phyloP scores from a whole-genome alignment of 768 basidiomycete genomes.

The Amanita polypyramis region DNA sequence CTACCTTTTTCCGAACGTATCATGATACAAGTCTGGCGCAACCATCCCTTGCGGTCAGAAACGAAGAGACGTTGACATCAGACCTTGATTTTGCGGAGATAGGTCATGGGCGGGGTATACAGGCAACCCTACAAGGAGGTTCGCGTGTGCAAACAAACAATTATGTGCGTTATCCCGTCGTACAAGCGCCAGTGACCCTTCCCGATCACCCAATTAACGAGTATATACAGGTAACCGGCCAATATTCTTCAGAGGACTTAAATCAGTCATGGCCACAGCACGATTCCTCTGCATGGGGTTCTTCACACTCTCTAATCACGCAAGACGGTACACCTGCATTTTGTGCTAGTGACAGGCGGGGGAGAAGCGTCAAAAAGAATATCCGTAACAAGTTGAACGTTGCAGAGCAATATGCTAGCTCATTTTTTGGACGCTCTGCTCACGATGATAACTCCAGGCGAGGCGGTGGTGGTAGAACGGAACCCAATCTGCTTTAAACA shows the following conservation, averaged over 20 bases:
- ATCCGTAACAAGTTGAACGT: slow-evolving; percentile 58
- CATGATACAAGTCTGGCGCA: slow-evolving; percentile 28
- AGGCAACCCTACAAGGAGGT: slow-evolving; percentile 11
- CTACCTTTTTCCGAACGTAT: slow-evolving; percentile 50
- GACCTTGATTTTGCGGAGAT: slow-evolving; percentile 71
- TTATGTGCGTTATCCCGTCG: background rate
- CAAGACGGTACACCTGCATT: slow-evolving; percentile 13
- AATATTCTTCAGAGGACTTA: background rate
- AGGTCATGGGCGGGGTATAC: slow-evolving; percentile 56
- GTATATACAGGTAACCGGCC: background rate
- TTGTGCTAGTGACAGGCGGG: slow-evolving; percentile 33
- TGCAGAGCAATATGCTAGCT: slow-evolving; percentile 60
- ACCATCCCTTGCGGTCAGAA: slow-evolving; percentile 17
- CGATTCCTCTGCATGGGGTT: background rate
- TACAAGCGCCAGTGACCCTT: background rate
- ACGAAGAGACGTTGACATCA: slow-evolving; percentile 54
- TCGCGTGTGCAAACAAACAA: background rate
- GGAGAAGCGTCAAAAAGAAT: slow-evolving; percentile 53
- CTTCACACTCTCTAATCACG: slow-evolving; percentile 10
- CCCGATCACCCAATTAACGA: background rate
- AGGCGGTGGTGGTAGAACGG: slow-evolving; percentile 10
- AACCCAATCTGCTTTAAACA: background rate
- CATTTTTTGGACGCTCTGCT: slow-evolving; percentile 50
- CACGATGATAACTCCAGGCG: slow-evolving; percentile 15
- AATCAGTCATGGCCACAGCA: slow-evolving; percentile 2